These are phyloP conservation scores for Termitomyces titanicus DNA, from an alignment of 768 basidiomycete species.

Conservation along the genomic window DNA sequence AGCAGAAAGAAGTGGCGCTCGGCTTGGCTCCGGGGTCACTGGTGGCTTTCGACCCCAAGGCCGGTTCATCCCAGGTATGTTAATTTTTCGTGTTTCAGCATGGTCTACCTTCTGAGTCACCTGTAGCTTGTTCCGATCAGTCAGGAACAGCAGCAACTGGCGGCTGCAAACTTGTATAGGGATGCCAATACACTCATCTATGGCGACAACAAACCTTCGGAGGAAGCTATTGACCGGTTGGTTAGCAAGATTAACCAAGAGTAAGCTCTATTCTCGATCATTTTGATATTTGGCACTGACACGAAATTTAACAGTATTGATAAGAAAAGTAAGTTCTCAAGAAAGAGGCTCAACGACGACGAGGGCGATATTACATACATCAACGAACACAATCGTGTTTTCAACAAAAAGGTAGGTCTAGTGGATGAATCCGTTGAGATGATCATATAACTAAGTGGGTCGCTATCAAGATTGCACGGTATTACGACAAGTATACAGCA, in stretches of 20 bases:
- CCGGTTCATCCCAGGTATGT: constrained; percentile 39
- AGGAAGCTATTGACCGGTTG: constrained; percentile 93
- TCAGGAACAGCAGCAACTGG: constrained; percentile 66
- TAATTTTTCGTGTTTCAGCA: not conserved
- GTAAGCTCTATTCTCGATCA: constrained; percentile 44
- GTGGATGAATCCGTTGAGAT: not conserved
- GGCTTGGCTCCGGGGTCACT: constrained; percentile 73
- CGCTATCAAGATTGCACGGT: constrained; percentile 72
- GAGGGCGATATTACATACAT: constrained; percentile 98
- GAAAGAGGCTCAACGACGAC: constrained; percentile 86
- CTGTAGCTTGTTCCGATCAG: constrained; percentile 48
- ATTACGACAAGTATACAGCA: constrained; percentile 95
- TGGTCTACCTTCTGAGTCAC: constrained; percentile 7
- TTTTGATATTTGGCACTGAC: constrained; percentile 2
- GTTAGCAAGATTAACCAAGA: constrained; percentile 90
- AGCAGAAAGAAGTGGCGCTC: constrained; percentile 83
- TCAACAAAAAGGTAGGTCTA: constrained; percentile 85
- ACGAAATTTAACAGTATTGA: constrained; percentile 56
- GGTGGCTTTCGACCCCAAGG: constrained; percentile 51
- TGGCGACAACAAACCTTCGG: constrained; percentile 91
- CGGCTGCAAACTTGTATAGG: constrained; percentile 82
- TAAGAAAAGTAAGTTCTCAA: constrained; percentile 85
- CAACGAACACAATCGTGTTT: constrained; percentile 96
- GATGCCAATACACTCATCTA: constrained; percentile 93
- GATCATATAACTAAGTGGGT: not conserved